These are phyloP conservation scores for Saturnispora zaruensis DNA, from an alignment of 805 yeast species.

Conservation along the genomic window DNA sequence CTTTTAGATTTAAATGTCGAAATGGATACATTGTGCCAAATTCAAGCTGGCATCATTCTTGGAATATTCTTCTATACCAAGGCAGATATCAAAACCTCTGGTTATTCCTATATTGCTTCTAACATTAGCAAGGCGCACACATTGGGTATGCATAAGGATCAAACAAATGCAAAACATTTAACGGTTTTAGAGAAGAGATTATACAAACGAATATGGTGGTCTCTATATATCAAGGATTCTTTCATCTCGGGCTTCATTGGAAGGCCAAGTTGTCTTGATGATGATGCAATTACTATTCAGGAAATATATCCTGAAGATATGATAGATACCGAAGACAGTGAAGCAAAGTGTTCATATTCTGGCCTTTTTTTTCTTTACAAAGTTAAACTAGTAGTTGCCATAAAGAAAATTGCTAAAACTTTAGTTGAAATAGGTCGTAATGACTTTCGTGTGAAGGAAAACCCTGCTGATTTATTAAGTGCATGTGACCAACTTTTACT, in stretches of 20 bases:
- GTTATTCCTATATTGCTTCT: slow-evolving; percentile 43
- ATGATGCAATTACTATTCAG: slow-evolving; percentile 65
- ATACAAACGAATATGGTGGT: slow-evolving; percentile 73
- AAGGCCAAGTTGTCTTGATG: slow-evolving; percentile 59
- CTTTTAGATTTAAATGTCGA: slow-evolving; percentile 64
- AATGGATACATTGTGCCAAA: slow-evolving; percentile 49
- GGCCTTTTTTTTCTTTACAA: slow-evolving; percentile 52
- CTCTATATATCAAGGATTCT: slow-evolving; percentile 59
- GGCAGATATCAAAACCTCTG: slow-evolving; percentile 59
- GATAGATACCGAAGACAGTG: slow-evolving; percentile 40
- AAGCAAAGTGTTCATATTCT: slow-evolving; percentile 25
- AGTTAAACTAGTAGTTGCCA: slow-evolving; percentile 56
- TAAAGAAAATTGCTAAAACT: slow-evolving; percentile 42
- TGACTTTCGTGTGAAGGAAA: slow-evolving; percentile 22
- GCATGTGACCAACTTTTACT: slow-evolving; percentile 71
- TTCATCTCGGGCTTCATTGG: slow-evolving; percentile 61
- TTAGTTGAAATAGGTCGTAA: slow-evolving; percentile 3
- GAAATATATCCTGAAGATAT: slow-evolving; percentile 60
- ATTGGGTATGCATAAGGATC: slow-evolving; percentile 60
- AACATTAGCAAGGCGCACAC: slow-evolving; percentile 41
- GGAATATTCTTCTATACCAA: slow-evolving; percentile 56
- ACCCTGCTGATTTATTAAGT: slow-evolving; percentile 48
- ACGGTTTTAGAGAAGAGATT: slow-evolving; percentile 28
- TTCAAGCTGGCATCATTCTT: slow-evolving; percentile 54
- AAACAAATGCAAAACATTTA: slow-evolving; percentile 9